Evolutionary conservation across 306 rosid species (phyloP).

Genomic region (Cucumis melo): DNA sequence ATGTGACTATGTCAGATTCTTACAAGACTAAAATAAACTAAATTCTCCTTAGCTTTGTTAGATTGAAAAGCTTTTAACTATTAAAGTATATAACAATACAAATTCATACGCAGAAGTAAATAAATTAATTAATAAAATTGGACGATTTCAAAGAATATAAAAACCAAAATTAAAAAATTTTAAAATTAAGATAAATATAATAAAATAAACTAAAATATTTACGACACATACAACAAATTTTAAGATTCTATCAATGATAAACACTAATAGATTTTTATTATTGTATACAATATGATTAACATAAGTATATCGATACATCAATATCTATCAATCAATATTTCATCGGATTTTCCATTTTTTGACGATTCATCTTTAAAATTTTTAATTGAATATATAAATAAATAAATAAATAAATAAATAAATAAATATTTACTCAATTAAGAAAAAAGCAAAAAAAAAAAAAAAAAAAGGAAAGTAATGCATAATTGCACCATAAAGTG

Average conservation of each 20-base stretch:
- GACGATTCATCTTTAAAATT: too few relatives aligned
- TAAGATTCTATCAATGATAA: too few relatives aligned
- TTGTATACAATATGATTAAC: too few relatives aligned
- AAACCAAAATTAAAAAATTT: not conserved
- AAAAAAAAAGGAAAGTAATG: not conserved
- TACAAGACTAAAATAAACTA: not conserved
- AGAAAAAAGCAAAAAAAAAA: not conserved
- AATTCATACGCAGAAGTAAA: not conserved
- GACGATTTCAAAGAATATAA: not conserved
- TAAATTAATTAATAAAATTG: not conserved
- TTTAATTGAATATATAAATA: not conserved
- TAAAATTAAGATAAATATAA: too few relatives aligned
- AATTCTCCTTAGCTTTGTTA: too few relatives aligned
- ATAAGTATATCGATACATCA: too few relatives aligned
- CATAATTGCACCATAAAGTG: not conserved
- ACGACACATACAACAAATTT: too few relatives aligned
- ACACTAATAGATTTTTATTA: too few relatives aligned
- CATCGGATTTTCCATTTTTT: too few relatives aligned
- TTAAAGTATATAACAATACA: not conserved
- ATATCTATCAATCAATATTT: too few relatives aligned
- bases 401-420: not conserved
- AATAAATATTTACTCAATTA: not conserved
- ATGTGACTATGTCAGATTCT: not conserved
- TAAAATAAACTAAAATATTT: too few relatives aligned
- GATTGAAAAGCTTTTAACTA: too few relatives aligned